Conservation (phyloP, 2,329 filamentous ascomycete genomes). For the Lasiodiplodia theobromae region DNA sequence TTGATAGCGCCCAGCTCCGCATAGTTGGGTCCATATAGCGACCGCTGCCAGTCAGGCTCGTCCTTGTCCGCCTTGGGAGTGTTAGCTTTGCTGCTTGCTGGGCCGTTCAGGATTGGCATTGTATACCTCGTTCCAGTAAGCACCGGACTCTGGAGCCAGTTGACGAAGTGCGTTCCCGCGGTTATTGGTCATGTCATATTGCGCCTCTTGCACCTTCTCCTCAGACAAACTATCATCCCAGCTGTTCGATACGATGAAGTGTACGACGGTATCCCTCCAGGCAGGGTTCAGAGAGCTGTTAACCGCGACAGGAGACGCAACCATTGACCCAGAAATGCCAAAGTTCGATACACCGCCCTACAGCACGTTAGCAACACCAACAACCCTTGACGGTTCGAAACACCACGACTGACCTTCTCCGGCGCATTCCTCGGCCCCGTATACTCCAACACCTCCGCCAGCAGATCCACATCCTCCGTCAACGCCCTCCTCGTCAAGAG, state of each 20-base stretch:
- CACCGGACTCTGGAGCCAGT: constrained; percentile 31
- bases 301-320: background rate
- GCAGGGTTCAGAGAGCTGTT: constrained; percentile 36
- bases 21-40: constrained; percentile 38
- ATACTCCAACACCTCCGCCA: background rate
- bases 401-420: background rate
- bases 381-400: background rate
- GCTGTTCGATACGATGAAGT: constrained; percentile 34
- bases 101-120: background rate
- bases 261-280: constrained; percentile 36
- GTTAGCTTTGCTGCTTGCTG: background rate
- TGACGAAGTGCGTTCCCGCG: background rate
- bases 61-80: constrained; percentile 35
- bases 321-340: background rate
- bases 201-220: background rate
- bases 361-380: accelerated
- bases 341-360: background rate
- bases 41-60: constrained; percentile 37
- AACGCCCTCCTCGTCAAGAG: background rate
- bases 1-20: constrained; percentile 34
- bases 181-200: background rate
- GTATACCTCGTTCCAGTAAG: constrained; percentile 40
- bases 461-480: background rate
- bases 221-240: constrained; percentile 32
- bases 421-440: background rate